Percentiles rank a stretch among this genome's conserved stretches.
These are phyloP conservation scores for Themeda triandra DNA, from an alignment of 176 grass and related monocot genomes.

Conservation along the genomic window DNA sequence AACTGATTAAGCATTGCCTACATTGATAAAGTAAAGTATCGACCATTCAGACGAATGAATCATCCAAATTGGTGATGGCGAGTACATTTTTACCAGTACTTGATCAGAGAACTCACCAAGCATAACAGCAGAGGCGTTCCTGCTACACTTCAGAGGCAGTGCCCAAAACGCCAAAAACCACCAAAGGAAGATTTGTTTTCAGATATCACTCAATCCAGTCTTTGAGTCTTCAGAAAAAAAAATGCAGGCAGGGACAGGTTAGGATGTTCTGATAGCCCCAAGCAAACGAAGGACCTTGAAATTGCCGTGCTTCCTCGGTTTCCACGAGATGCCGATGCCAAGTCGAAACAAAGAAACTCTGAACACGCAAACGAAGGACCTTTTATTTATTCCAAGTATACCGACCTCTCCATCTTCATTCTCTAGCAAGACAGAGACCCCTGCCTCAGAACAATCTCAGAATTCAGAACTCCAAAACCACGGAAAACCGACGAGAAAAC, in stretches of 20 bases:
- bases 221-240: neutral
- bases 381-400: neutral
- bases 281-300: slow-evolving; percentile 3
- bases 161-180: neutral
- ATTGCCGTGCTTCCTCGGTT: slow-evolving; percentile 35
- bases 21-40: no score
- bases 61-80: neutral
- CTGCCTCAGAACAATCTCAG: slow-evolving; percentile 10
- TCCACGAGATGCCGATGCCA: slow-evolving; percentile 21
- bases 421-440: neutral
- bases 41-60: no score
- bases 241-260: neutral
- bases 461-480: neutral
- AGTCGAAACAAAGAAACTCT: slow-evolving; percentile 16
- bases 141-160: neutral
- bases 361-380: slow-evolving; percentile 10
- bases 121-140: neutral
- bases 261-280: slow-evolving; percentile 13
- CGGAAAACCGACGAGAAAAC: neutral
- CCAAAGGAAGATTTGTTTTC: neutral
- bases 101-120: slow-evolving; percentile 16
- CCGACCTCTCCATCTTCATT: neutral
- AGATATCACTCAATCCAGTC: neutral
- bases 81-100: neutral
- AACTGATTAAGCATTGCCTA: no score